Base-by-base conservation (phyloP, 1,284 basidiomycete genomes). In the Ganoderma meredithae region DNA sequence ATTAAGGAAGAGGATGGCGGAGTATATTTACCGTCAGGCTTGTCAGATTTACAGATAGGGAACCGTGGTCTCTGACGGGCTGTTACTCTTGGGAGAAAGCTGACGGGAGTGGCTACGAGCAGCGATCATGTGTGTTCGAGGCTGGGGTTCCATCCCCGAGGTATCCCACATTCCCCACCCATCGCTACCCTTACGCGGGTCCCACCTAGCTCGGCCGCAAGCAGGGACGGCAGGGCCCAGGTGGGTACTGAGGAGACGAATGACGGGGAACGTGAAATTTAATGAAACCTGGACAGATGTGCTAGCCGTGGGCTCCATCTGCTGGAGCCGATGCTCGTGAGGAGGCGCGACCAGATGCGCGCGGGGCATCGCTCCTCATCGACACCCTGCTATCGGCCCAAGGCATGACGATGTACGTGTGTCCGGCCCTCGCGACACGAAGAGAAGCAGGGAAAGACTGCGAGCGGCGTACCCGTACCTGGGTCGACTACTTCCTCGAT, bases 11-110 rank as follows among this genome's bases (percentile, higher is more conserved):
- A 40, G 60, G 44, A 36, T 60, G 60, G 44, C 60, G 65, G 60
- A 58, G 41, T 25, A 49, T 53, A 43, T 44, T 31, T 65, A 40
- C 33, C 27, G 41, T 22, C 25, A 27, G 17, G 52, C 52, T 33
- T 55, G 52, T 55, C 52, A 17, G 27, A 55, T 55, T 33, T 33
- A 12, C 52, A 33, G 31, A 55, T 55, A 55, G 52, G 52, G 52
- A 55, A 55, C 52, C 52, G 39, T 12, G 55, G 41, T 40, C 25
- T 41, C 27, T 36, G 63, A 27, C 63, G 63, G 63, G 56, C 33
- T 64, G 39, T 36, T 52, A 59, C 43, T 36, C 56, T 64, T 64
- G 63, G 63, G 63, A 64, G 63, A 64, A 60, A 64, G 56, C 55
- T 22, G 63, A 64, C 63, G 31, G 59, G 47, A 60, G 64, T 40